Evolutionary conservation across 257 asterid genomes (phyloP).

Genomic region (Fraxinus pennsylvanica): DNA sequence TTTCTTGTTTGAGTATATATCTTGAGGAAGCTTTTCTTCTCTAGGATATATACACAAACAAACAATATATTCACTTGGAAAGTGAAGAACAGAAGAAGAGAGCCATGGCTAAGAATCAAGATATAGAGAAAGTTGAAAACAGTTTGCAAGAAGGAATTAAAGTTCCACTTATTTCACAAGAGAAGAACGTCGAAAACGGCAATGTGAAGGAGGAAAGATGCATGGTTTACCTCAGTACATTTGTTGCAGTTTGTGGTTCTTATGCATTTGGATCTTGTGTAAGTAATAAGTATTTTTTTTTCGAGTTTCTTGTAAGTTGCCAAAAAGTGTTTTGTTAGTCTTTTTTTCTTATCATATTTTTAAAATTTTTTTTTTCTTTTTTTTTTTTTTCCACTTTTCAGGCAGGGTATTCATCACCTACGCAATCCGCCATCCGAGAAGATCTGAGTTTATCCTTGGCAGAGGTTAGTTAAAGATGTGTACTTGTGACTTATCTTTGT

Average conservation of each 20-base stretch:
- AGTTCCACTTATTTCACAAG: conserved; percentile 52
- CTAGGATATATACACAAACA: background rate
- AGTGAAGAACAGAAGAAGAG: conserved; percentile 12
- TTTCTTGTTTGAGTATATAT: background rate
- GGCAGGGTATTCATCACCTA: conserved; percentile 97
- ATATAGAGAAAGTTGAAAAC: conserved; percentile 40
- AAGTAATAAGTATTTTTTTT: conserved; percentile 19
- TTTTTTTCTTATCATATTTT: too few relatives aligned
- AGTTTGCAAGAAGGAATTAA: conserved; percentile 32
- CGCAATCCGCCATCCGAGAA: conserved; percentile 67
- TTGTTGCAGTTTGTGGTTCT: conserved; percentile 87
- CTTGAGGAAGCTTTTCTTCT: background rate
- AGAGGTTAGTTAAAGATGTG: conserved; percentile 50
- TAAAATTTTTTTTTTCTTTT: background rate
- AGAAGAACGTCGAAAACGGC: conserved; percentile 2
- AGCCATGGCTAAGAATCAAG: conserved; percentile 36
- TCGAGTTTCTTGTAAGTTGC: background rate
- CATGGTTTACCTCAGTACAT: conserved; percentile 78
- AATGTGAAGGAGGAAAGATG: conserved; percentile 51
- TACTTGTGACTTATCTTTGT: too few relatives aligned
- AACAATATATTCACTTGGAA: background rate
- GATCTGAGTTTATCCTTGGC: conserved; percentile 76
- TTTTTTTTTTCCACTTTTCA: conserved; percentile 27
- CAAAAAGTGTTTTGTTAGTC: background rate
- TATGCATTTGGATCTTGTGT: conserved; percentile 88